Evolutionary conservation across 169 alveolate species (phyloP).

Genomic region (Theileria annulata): DNA sequence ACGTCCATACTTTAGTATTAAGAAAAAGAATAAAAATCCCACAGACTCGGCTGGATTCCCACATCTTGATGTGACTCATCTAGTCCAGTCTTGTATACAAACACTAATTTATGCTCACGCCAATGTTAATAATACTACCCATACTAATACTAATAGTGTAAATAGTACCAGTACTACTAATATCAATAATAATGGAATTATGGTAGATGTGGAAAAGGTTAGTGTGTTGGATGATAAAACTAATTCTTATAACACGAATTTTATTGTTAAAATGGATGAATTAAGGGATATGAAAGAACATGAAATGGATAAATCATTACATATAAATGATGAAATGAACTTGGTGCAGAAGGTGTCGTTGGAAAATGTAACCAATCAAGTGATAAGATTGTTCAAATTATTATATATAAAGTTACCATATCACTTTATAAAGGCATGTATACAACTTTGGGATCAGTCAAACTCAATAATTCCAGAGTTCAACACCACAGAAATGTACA

Average conservation of each 20-base stretch:
- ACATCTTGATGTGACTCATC: slow-evolving; percentile 37
- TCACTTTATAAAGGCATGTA: slow-evolving; percentile 64
- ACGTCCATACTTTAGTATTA: slow-evolving; percentile 3
- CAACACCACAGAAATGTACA: neutral
- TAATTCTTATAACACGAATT: too few relatives aligned
- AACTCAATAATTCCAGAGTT: neutral
- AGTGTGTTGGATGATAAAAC: too few relatives aligned
- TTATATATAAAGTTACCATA: slow-evolving; percentile 53
- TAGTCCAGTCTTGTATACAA: slow-evolving; percentile 50
- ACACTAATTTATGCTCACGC: slow-evolving; percentile 51
- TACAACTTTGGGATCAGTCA: slow-evolving; percentile 45
- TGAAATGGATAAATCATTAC: neutral
- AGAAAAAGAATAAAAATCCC: slow-evolving; percentile 10
- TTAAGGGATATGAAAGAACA: neutral
- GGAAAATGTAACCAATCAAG: slow-evolving; percentile 44
- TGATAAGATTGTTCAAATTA: slow-evolving; percentile 31
- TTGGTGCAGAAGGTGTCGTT: slow-evolving; percentile 44
- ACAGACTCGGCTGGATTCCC: slow-evolving; percentile 14
- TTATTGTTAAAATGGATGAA: too few relatives aligned
- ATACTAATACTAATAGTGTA: too few relatives aligned
- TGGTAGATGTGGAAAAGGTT: too few relatives aligned
- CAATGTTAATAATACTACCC: too few relatives aligned
- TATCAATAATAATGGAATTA: too few relatives aligned
- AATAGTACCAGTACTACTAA: too few relatives aligned
- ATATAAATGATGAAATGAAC: neutral